Conservation (phyloP, 2,329 filamentous ascomycete species). For the Chrysoporthe cubensis region DNA sequence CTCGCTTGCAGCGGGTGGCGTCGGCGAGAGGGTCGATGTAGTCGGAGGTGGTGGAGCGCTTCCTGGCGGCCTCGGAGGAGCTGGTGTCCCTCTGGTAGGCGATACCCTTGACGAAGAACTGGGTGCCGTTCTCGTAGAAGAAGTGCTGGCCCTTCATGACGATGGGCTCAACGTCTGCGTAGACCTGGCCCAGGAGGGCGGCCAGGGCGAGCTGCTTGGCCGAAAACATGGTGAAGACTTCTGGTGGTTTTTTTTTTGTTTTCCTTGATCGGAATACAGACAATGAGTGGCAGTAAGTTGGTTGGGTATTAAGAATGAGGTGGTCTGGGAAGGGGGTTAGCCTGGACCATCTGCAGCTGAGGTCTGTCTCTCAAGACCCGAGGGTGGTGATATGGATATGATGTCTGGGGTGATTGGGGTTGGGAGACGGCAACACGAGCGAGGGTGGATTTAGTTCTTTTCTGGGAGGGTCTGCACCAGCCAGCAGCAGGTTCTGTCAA, state of each 20-base stretch:
- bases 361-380: background rate
- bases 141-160: constrained; percentile 49
- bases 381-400: background rate
- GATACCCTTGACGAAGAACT: constrained; percentile 84
- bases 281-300: constrained; percentile 18
- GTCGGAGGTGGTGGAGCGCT: constrained; percentile 53
- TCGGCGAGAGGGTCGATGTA: constrained; percentile 88
- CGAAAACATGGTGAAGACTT: constrained; percentile 22
- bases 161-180: constrained; percentile 27
- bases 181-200: constrained; percentile 24
- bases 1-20: constrained; percentile 72
- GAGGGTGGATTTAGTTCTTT: background rate
- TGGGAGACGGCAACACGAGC: too few relatives aligned
- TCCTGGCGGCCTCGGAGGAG: constrained; percentile 40
- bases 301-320: constrained; percentile 15
- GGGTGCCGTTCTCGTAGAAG: constrained; percentile 77
- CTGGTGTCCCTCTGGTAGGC: constrained; percentile 88
- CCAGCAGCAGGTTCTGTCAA: background rate
- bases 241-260: background rate
- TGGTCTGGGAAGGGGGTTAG: constrained; percentile 20
- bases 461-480: background rate
- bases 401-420: background rate
- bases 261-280: background rate
- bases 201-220: constrained; percentile 26
- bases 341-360: background rate